Base-by-base conservation (phyloP, 2,329 filamentous ascomycete species). In the Sporothrix schenckii region DNA sequence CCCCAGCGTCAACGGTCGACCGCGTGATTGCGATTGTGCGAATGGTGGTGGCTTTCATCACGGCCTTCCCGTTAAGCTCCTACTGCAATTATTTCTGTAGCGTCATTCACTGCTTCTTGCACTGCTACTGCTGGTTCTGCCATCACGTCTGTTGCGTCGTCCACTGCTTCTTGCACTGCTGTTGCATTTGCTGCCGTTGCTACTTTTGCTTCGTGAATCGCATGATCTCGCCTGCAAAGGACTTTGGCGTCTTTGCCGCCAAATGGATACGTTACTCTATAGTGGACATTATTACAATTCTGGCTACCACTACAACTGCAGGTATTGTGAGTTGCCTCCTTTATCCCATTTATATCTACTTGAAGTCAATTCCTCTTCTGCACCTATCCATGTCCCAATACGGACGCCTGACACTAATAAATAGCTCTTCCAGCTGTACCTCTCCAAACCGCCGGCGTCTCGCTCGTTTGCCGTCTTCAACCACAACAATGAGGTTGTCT, bases 381-480 rank as follows among this genome's bases (percentile, higher is more conserved):
- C 50, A 30, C 24, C 24, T 14, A 61, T 16, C 1, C 11, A n/a
- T 27, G 11, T 27, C 44, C 24, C 10, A 30, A 19, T 34, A 4
- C 11, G 13, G 44, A 4, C 27, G 4, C 11, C 47, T n/a, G 47
- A 34, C 52, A 47, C 13, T 24, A 30, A 52, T 39, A 4, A 11
- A 24, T 24, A 39, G 61, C 60, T 71, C 39, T 52, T 44, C 39
- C 68, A 88, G 86, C 81, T 89, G 69, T 91, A 91, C 79, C 80
- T 85, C 73, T 88, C 89, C 2, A 81, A 86, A 19, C 90, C 90
- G 0, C 89, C 89, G 0, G 88, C 90, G 0, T 87, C 85, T 7
- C 85, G 90, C n/a, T 91, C 88, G 11, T 92, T 92, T 77, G 85
- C 90, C 49, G 84, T 92, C 54, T 86, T 83, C 61, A 91, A 91